Evolutionary conservation across 2,329 filamentous ascomycete genomes (phyloP).

Genomic region (Drechslerella coelobrocha): DNA sequence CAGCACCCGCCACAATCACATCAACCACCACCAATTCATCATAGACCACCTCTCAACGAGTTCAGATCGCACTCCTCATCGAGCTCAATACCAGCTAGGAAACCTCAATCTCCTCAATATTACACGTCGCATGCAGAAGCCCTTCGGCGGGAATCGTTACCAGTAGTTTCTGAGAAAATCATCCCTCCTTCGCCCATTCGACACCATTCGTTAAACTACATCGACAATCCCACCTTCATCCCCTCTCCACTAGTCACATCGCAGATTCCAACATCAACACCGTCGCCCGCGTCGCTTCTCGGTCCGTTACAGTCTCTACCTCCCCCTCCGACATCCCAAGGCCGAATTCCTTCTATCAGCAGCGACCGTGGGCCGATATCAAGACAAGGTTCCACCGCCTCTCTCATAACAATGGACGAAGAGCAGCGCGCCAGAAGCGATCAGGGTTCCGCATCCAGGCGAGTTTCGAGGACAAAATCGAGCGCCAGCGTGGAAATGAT

Average conservation of each 20-base stretch:
- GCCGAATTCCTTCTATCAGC: slow-evolving; percentile 38
- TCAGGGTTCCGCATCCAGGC: slow-evolving; percentile 22
- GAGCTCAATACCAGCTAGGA: slow-evolving; percentile 20
- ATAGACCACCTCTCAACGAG: background rate
- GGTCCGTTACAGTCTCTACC: slow-evolving; percentile 1
- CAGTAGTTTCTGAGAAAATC: slow-evolving; percentile 31
- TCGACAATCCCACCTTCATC: slow-evolving; percentile 41
- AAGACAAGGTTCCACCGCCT: slow-evolving; percentile 35
- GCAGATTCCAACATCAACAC: slow-evolving; percentile 29
- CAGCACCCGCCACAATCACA: slow-evolving; percentile 11
- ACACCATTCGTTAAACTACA: slow-evolving; percentile 31
- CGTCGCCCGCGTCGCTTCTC: slow-evolving; percentile 11
- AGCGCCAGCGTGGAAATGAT: slow-evolving; percentile 37
- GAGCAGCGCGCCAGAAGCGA: slow-evolving; percentile 28
- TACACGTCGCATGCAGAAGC: slow-evolving; percentile 32
- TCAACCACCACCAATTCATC: background rate
- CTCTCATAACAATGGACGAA: slow-evolving; percentile 42
- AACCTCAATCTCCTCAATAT: slow-evolving; percentile 26
- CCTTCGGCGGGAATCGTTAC: slow-evolving; percentile 33
- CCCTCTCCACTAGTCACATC: slow-evolving; percentile 27
- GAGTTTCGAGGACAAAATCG: slow-evolving; percentile 44
- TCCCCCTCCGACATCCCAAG: slow-evolving; percentile 18
- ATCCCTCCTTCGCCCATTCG: slow-evolving; percentile 35
- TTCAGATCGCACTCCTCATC: slow-evolving; percentile 29
- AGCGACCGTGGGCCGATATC: slow-evolving; percentile 43